Evolutionary conservation across 1,284 basidiomycete genomes (phyloP), one percentile per base, ranked within the genome.

Genomic region (Ceratobasidium sp.): DNA sequence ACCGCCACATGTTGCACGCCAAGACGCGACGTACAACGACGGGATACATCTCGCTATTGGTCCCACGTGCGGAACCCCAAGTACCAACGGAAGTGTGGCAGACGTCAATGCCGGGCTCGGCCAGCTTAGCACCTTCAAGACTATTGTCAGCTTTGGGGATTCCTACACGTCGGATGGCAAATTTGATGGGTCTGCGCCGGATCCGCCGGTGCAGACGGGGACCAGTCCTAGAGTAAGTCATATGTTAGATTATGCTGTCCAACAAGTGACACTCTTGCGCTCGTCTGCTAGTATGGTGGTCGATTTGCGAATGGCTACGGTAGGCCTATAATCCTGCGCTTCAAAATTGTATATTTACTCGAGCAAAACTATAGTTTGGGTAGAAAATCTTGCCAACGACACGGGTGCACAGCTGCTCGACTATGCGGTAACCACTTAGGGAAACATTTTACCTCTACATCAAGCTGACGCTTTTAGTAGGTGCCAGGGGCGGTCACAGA

Each of bases 111-210:
- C 72, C 2, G 72, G 72, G 16, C 16, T 74, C n/a, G 41, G n/a
- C 27, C 59, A 46, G 11, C 61, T 74, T 2, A 11, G 27, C 19
- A 19, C 14, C 6, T 74, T 41, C 39, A 63, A 54, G 43, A 74
- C 72, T 1, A 74, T 74, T 24, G 72, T 74, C 29, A 65, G 72
- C 41, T 74, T 74, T 48, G 72, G 72, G 6, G 72, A 74, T 31
- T 64, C 61, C 2, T 74, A 56, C 24, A 74, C 72, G 6, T 64
- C 61, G 2, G 39, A 64, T 54, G 72, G 72, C 6, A 74, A 74
- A 22, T 64, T 49, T 22, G 72, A 74, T 27, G 72, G 72, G 4
- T 64, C 72, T 22, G 53, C 53, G 27, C 72, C 72, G 5, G 72
- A 63, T 37, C 61, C 61, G 2, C 61, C 72, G 2, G 72, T 64